Conservation (phyloP, 306 rosid species). For the Pueraria montana region DNA sequence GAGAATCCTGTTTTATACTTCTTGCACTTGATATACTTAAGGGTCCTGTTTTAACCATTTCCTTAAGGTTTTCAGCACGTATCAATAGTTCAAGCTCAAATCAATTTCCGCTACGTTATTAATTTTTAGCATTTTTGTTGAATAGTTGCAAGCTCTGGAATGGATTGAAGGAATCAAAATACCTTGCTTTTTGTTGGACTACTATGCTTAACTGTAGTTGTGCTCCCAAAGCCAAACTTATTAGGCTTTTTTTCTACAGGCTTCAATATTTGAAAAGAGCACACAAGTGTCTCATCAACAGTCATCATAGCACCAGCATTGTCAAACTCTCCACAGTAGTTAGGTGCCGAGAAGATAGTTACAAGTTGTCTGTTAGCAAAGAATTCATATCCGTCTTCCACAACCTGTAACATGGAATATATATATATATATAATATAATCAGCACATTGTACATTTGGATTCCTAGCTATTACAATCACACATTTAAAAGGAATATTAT, state of each 20-base stretch:
- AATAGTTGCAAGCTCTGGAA: not conserved
- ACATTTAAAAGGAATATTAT: slow-evolving; percentile 19
- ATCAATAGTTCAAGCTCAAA: not conserved
- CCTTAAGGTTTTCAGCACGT: not conserved
- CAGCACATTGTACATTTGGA: slow-evolving; percentile 31
- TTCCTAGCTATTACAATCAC: not conserved
- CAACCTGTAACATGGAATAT: slow-evolving; percentile 65
- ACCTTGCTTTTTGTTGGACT: slow-evolving; percentile 65
- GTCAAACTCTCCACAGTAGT: slow-evolving; percentile 93
- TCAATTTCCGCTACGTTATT: not conserved
- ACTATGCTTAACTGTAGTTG: slow-evolving; percentile 48
- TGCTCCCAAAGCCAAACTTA: slow-evolving; percentile 62
- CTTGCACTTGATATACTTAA: not conserved
- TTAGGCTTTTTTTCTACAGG: slow-evolving; percentile 72
- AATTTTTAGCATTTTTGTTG: not conserved
- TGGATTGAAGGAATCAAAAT: slow-evolving; percentile 41
- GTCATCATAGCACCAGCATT: slow-evolving; percentile 94
- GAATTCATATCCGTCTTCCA: slow-evolving; percentile 95
- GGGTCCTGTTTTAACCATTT: not conserved
- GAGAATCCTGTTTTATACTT: not conserved
- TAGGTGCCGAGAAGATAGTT: slow-evolving; percentile 91
- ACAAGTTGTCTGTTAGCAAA: slow-evolving; percentile 82
- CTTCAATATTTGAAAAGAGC: slow-evolving; percentile 83
- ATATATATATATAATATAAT: not conserved
- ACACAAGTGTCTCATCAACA: slow-evolving; percentile 77